Base-by-base conservation (phyloP, 2,329 filamentous ascomycete species). In the Hymenoscyphus occultus region DNA sequence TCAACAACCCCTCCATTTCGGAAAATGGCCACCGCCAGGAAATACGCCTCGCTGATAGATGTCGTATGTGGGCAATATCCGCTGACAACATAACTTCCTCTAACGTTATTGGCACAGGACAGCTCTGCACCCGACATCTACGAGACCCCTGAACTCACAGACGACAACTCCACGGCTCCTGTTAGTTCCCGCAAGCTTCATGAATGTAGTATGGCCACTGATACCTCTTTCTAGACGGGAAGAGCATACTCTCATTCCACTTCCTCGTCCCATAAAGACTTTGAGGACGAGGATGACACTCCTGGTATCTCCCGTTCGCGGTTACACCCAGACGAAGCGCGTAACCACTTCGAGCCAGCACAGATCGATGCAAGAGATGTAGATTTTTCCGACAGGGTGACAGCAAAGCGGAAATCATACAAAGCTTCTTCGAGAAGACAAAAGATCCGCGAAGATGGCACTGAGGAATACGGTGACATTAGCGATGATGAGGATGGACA, bases 111-210 rank as follows among this genome's bases (percentile, higher is more conserved):
- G 39, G 19, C n/a, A 71, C 35, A 96, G 91, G 93, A 97, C 12
- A 54, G 48, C 79, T 90, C 90, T 63, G 93, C 93, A 35, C 93
- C 93, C 70, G 95, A 98, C 75, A 92, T 97, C 73, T 98, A 97
- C 82, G 94, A 98, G 79, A 98, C 95, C 16, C 93, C 94, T 70
- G 93, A 96, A 64, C 82, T 97, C 70, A 94, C 90, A 64, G 92
- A 97, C 75, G 93, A 96, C 77, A 90, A 87, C 69, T 96, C 93
- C 28, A 97, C 93, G 59, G 81, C 93, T 64, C 91, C 89, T 64
- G 91, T 94, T 80, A 78, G 85, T 77, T 54, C 64, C 32, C 48
- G 19, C 57, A 56, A 19, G 14, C 3, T 22, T 10, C 13, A 10
- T n/a, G n/a, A 10, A 56, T 56, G 9, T 1, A 12, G 32, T 5